phyloP scores from a whole-genome alignment of 345 rosid species.

The Clausena lansium region DNA sequence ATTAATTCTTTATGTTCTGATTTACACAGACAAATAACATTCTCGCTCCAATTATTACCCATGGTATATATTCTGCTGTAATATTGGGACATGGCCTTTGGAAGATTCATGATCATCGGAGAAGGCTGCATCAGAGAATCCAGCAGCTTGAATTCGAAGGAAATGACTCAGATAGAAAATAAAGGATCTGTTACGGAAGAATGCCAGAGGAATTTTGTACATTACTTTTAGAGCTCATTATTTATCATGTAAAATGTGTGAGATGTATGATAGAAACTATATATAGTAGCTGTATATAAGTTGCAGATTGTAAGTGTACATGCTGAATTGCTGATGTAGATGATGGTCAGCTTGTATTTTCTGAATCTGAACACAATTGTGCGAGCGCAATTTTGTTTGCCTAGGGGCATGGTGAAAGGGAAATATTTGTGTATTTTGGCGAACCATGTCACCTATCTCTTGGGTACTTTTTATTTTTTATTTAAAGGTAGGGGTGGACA shows the following conservation, averaged over 20 bases:
- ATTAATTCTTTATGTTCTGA: not conserved
- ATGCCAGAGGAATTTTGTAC: constrained; percentile 20
- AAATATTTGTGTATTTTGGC: no score
- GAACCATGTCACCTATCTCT: no score
- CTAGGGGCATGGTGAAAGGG: no score
- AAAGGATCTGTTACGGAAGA: constrained; percentile 9
- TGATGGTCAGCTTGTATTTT: not conserved
- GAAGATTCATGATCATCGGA: constrained; percentile 86
- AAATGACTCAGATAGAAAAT: constrained; percentile 24
- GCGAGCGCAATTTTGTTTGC: constrained; percentile 3
- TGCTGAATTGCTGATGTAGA: constrained; percentile 1
- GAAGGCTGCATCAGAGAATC: constrained; percentile 70
- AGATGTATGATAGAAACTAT: not conserved
- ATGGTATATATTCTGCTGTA: constrained; percentile 81
- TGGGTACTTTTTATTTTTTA: no score
- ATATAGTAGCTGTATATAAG: not conserved
- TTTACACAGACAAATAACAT: constrained; percentile 80
- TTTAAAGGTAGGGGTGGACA: no score
- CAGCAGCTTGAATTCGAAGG: constrained; percentile 54
- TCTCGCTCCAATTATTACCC: constrained; percentile 85
- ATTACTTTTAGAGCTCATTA: constrained; percentile 10
- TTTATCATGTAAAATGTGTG: not conserved
- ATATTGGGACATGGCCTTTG: constrained; percentile 88
- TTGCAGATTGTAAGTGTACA: not conserved
- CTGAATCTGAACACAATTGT: not conserved